phyloP scores from a whole-genome alignment of 2,329 filamentous ascomycete species.

The Penicillium verrucosum region DNA sequence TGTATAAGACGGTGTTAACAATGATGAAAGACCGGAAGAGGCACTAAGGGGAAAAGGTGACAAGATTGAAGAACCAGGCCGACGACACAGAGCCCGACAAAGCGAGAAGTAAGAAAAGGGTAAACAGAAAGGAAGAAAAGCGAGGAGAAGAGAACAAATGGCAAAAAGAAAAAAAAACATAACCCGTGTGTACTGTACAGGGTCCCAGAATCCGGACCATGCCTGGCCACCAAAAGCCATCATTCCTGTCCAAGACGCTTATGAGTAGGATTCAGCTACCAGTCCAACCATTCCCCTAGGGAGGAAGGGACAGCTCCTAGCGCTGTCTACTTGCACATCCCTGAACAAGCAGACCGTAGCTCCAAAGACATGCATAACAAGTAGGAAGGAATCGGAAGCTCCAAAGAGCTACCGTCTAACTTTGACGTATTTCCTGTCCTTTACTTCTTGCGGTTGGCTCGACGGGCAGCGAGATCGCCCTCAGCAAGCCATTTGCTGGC shows the following conservation, averaged over 20 bases:
- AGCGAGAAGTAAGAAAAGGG: constrained; percentile 6
- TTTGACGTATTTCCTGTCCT: background rate
- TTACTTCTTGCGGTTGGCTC: constrained; percentile 53
- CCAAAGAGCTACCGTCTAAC: background rate
- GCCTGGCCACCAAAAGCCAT: constrained; percentile 8
- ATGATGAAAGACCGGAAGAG: constrained; percentile 6
- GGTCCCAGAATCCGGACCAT: constrained; percentile 11
- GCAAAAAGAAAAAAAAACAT: constrained; percentile 14
- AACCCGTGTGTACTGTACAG: constrained; percentile 24
- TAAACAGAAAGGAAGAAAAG: constrained; percentile 5
- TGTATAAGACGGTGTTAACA: constrained; percentile 14
- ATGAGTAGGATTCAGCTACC: constrained; percentile 18
- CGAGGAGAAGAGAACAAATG: constrained; percentile 12
- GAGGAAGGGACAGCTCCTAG: constrained; percentile 5
- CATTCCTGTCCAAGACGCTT: constrained; percentile 17
- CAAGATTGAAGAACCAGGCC: constrained; percentile 4
- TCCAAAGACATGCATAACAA: constrained; percentile 33
- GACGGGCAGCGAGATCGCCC: constrained; percentile 62
- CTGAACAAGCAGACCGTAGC: constrained; percentile 27
- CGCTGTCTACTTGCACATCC: constrained; percentile 8
- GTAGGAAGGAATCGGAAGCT: constrained; percentile 14
- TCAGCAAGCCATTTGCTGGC: constrained; percentile 90
- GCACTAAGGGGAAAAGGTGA: constrained; percentile 8
- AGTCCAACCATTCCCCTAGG: constrained; percentile 15
- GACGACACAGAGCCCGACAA: constrained; percentile 5